Percentiles rank a stretch among this genome's conserved stretches.
phyloP scores from a whole-genome alignment of 208 protist species.

The Leishmania tropica region DNA sequence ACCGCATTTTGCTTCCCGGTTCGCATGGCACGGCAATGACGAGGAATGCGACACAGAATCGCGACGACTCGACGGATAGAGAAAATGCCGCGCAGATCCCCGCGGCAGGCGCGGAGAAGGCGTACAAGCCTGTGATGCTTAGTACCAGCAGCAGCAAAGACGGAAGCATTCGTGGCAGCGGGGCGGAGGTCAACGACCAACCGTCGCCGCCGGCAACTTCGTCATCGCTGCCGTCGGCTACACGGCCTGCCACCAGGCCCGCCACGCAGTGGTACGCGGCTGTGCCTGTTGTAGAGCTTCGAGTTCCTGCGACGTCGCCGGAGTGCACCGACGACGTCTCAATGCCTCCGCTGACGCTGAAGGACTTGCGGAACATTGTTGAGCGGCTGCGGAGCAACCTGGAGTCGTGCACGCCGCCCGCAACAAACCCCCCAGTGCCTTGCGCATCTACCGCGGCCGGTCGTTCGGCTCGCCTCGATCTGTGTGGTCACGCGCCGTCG shows the following conservation, averaged over 20 bases:
- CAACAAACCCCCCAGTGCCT: not conserved
- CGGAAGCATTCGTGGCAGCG: not conserved
- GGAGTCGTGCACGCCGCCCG: not conserved
- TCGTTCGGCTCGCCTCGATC: not conserved
- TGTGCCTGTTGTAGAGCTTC: slow-evolving; percentile 26
- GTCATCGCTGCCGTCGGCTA: not conserved
- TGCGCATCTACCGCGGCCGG: not conserved
- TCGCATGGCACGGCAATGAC: not conserved
- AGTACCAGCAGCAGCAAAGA: not conserved
- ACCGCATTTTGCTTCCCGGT: not conserved
- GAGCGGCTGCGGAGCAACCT: slow-evolving; percentile 10
- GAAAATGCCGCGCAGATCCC: not conserved
- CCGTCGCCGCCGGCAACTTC: not conserved
- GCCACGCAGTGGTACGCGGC: slow-evolving; percentile 15
- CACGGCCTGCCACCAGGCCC: not conserved
- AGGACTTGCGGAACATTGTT: slow-evolving; percentile 17
- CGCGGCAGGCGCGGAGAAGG: not conserved
- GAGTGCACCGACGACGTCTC: slow-evolving; percentile 15
- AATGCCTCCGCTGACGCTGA: slow-evolving; percentile 17
- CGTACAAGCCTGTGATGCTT: not conserved
- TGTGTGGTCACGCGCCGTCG: not conserved
- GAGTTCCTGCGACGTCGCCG: not conserved
- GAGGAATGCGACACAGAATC: not conserved
- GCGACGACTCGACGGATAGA: not conserved
- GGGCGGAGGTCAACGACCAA: not conserved